phyloP scores from a whole-genome alignment of 2,329 filamentous ascomycete species.

The Phyllosticta citribraziliensis region DNA sequence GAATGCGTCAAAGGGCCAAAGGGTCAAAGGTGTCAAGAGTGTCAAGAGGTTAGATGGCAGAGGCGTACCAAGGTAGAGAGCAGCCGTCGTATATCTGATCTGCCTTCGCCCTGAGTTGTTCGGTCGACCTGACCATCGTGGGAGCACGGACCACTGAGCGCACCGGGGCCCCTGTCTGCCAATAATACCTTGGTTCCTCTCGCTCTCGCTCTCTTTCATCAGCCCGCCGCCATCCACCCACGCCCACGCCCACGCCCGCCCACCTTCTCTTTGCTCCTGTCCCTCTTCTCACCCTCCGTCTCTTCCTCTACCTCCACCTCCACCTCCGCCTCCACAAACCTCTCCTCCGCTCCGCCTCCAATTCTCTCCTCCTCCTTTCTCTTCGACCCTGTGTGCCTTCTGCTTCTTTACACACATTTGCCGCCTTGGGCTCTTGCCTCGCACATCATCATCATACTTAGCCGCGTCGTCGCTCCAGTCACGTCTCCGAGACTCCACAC shows the following conservation, averaged over 20 bases:
- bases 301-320: constrained; percentile 18
- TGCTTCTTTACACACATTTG: constrained; percentile 8
- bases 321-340: constrained; percentile 63
- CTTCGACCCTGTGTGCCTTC: constrained; percentile 13
- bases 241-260: constrained; percentile 9
- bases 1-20: too few species aligned
- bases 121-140: neutral
- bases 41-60: too few species aligned
- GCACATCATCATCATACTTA: constrained; percentile 29
- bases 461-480: constrained; percentile 12
- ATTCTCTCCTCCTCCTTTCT: constrained; percentile 17
- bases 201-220: neutral
- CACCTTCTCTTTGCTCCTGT: constrained; percentile 29
- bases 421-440: constrained; percentile 7
- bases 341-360: constrained; percentile 53
- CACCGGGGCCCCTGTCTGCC: constrained; percentile 13
- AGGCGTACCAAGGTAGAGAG: too few species aligned
- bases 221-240: neutral
- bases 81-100: too few species aligned
- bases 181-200: neutral
- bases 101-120: neutral
- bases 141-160: neutral
- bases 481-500: neutral
- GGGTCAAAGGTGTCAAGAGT: too few species aligned
- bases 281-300: constrained; percentile 61